Evolutionary conservation across 352 stramenopile genomes (phyloP).

Genomic region (Globisporangium alternatum): DNA sequence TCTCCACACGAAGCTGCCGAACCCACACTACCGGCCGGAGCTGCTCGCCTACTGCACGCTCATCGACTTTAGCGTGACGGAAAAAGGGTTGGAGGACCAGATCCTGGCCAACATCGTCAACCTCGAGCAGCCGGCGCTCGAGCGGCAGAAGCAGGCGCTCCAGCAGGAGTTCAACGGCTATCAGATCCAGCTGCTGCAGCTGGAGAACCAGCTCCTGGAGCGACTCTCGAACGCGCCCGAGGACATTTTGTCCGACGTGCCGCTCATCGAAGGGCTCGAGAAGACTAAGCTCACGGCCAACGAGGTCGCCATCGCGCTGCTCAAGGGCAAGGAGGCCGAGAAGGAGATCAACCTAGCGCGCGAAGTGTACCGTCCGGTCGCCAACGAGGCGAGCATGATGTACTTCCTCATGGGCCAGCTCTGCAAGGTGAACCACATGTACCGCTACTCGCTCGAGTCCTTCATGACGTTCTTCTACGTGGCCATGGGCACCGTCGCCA

Average conservation of each 20-base stretch:
- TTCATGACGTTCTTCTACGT: constrained; percentile 89
- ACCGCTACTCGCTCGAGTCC: constrained; percentile 91
- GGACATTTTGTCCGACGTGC: constrained; percentile 90
- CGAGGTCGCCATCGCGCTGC: constrained; percentile 82
- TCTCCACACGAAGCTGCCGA: constrained; percentile 90
- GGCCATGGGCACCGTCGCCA: constrained; percentile 61
- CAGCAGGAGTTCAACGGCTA: constrained; percentile 91
- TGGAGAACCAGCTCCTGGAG: constrained; percentile 90
- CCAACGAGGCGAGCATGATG: constrained; percentile 87
- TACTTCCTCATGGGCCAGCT: constrained; percentile 92
- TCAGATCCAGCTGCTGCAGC: constrained; percentile 88
- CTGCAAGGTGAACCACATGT: constrained; percentile 91
- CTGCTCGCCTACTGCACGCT: constrained; percentile 91
- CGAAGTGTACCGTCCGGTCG: constrained; percentile 89
- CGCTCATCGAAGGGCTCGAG: constrained; percentile 91
- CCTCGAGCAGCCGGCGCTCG: constrained; percentile 86
- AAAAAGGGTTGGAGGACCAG: constrained; percentile 89
- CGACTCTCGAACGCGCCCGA: constrained; percentile 89
- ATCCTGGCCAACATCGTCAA: constrained; percentile 88
- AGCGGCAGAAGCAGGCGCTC: constrained; percentile 87
- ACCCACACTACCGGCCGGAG: constrained; percentile 91
- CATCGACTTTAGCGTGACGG: constrained; percentile 94
- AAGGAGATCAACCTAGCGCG: constrained; percentile 89
- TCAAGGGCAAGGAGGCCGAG: constrained; percentile 86
- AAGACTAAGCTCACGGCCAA: constrained; percentile 88